These are phyloP conservation scores for Gnomoniopsis sp. DNA, from an alignment of 2,329 filamentous ascomycete genomes.

Conservation along the genomic window DNA sequence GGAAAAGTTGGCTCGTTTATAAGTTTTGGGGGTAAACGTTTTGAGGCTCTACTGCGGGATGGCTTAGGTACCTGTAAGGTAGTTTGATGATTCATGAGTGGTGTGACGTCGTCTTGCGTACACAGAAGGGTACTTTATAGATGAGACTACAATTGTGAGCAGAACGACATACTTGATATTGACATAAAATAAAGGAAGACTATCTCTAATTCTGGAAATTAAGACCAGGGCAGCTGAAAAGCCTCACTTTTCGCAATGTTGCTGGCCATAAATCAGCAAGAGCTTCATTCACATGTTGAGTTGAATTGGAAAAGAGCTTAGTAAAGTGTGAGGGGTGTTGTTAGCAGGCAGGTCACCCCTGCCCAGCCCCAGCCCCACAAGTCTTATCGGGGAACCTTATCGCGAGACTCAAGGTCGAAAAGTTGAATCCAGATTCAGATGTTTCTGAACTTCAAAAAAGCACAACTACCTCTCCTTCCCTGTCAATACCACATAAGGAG, in stretches of 20 bases:
- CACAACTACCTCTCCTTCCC: not conserved
- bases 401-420: not conserved
- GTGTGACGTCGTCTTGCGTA: not conserved
- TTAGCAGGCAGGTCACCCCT: not conserved
- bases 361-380: conserved; percentile 6
- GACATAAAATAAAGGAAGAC: not conserved
- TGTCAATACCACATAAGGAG: not conserved
- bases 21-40: not conserved
- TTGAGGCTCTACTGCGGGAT: not conserved
- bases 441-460: not conserved
- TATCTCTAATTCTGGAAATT: not conserved
- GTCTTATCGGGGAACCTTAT: conserved; percentile 1
- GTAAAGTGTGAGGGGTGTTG: not conserved
- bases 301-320: not conserved
- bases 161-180: not conserved
- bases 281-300: too few relatives aligned
- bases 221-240: too few relatives aligned
- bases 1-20: not conserved
- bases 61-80: too few relatives aligned
- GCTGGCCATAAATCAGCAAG: not conserved
- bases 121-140: not conserved
- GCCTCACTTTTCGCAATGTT: not conserved
- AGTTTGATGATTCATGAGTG: conserved; percentile 6
- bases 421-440: not conserved
- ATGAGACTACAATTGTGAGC: not conserved